phyloP scores from a whole-genome alignment of 768 basidiomycete species.

The Boletus sensibilis region DNA sequence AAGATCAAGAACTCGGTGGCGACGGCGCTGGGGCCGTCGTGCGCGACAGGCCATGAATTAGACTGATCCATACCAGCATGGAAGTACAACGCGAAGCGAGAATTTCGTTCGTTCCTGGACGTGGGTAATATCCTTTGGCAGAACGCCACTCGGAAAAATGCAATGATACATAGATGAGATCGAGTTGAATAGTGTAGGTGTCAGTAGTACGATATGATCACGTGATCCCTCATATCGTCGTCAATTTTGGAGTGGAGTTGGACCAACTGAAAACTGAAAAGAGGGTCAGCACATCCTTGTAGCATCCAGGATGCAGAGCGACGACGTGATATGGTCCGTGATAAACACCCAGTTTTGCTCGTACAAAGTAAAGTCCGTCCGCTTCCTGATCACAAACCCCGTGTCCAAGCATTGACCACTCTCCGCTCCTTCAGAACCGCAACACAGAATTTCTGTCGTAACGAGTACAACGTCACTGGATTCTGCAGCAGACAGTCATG shows the following conservation, averaged over 20 bases:
- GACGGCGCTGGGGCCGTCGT: neutral
- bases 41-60: too few species aligned
- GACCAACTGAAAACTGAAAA: neutral
- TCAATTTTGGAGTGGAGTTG: neutral
- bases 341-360: conserved; percentile 96
- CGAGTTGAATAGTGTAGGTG: too few species aligned
- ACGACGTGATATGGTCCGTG: conserved; percentile 98
- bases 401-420: conserved; percentile 9
- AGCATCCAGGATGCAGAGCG: conserved; percentile 67
- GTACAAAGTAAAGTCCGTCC: conserved; percentile 95
- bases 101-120: neutral
- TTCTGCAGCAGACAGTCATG: conserved; percentile 94
- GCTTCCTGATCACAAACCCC: neutral
- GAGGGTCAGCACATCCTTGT: neutral
- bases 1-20: neutral
- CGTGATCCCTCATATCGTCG: conserved; percentile 1
- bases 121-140: neutral
- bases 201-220: conserved; percentile 3
- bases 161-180: neutral
- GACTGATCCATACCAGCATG: neutral
- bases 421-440: conserved; percentile 58
- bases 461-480: conserved; percentile 98
- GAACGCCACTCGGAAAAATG: neutral
- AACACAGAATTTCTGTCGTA: conserved; percentile 97
- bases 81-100: neutral